Base-by-base conservation (phyloP, 306 rosid genomes). In the Trifolium dubium region DNA sequence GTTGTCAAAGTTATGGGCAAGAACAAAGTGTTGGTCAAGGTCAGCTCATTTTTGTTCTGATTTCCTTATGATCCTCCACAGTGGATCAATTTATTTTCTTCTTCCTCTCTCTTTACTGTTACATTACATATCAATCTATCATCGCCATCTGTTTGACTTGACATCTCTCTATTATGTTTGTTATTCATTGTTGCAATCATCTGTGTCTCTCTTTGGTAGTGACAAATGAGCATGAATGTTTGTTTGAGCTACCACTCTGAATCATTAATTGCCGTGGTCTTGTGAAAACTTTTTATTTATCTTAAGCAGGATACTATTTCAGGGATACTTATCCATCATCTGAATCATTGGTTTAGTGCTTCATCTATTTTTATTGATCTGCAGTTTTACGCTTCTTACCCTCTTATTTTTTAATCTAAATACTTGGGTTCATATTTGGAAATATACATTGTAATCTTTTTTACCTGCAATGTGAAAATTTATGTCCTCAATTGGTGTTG, bases 1-100 rank as follows among this genome's bases (percentile, higher is more conserved):
- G 99, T 95, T 66, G 98, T 95, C 41, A 95, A 95, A 82, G 99
- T 92, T 53, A 95, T 95, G 99, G 99, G 99, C 31, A 95, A 95
- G 82, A 95, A 90, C 81, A 95, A 95, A 83, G 99, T 95, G 66
- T 83, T 95, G 72, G 99, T 95, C 60, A 95, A 95, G 98, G 99
- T 87, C 12, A 78, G 80, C 15, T 72, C 61, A 28, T 76, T 13
- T 51, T 14, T 50, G 0, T 62, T 68, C 37, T 41, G 15, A 8
- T 19, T 15, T 7, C 58, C 8, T 60, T 41, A 14, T 29, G 5
- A 75, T 23, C 34, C 9, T 10, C 50, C 51, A 18, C 29, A 17
- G 10, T 37, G 53, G 17, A 19, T 62, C 46, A 18, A 39, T 13
- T 29, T 13, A 17, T 47, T 31, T 34, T 4, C 11, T 31, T 4